phyloP scores from a whole-genome alignment of 495 filamentous ascomycete species.

The Tuber umbilicatum region DNA sequence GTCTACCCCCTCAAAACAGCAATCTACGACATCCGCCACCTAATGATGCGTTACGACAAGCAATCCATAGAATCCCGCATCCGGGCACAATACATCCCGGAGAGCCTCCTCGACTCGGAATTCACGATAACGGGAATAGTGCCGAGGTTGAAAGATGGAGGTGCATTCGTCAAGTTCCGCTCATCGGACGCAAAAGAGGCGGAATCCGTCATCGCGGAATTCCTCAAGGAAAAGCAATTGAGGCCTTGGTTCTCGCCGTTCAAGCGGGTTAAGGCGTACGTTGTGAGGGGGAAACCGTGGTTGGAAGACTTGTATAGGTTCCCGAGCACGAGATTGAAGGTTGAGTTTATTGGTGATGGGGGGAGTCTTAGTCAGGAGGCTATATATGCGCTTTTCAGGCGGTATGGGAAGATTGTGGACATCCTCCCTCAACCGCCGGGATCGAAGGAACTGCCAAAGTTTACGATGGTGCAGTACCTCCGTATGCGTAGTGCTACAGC shows the following conservation, averaged over 20 bases:
- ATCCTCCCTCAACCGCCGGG: constrained; percentile 72
- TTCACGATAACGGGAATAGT: constrained; percentile 70
- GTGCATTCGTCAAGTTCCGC: constrained; percentile 81
- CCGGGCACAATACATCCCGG: constrained; percentile 59
- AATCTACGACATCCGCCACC: constrained; percentile 53
- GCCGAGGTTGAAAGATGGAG: constrained; percentile 81
- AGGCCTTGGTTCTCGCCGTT: constrained; percentile 87
- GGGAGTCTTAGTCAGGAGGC: constrained; percentile 80
- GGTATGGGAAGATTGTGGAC: constrained; percentile 79
- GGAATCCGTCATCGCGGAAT: constrained; percentile 49
- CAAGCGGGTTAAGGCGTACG: constrained; percentile 56
- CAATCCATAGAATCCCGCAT: constrained; percentile 52
- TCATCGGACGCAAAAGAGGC: constrained; percentile 55
- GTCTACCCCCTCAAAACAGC: constrained; percentile 74
- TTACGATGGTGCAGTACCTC: constrained; percentile 69
- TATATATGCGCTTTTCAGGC: constrained; percentile 78
- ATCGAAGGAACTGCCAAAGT: constrained; percentile 74
- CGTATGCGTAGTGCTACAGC: constrained; percentile 62
- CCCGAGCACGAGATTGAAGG: constrained; percentile 63
- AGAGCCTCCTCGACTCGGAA: constrained; percentile 44
- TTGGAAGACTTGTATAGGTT: constrained; percentile 84
- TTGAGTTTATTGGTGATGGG: constrained; percentile 73
- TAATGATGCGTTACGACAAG: constrained; percentile 60
- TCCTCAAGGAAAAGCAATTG: constrained; percentile 63
- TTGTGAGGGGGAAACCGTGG: constrained; percentile 84